phyloP scores from a whole-genome alignment of 1,284 basidiomycete species.

The Ceraceosorus guamensis region DNA sequence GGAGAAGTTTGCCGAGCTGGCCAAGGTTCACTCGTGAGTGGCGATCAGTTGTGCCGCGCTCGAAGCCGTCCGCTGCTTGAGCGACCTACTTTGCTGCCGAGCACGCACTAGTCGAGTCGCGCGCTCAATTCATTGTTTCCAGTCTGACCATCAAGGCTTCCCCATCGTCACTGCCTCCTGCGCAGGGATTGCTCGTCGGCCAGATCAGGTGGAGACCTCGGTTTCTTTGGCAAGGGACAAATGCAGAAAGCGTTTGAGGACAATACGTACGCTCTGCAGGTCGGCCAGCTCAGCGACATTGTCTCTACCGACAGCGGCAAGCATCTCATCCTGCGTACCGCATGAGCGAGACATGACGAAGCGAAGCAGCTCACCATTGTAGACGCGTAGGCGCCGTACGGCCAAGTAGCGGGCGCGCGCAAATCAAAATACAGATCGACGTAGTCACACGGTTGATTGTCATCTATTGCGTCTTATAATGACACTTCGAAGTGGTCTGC shows the following conservation, averaged over 20 bases:
- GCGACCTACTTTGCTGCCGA: no score
- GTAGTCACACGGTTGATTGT: no score
- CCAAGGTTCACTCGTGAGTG: slow-evolving; percentile 34
- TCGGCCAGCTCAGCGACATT: slow-evolving; percentile 78
- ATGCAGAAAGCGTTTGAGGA: slow-evolving; percentile 99
- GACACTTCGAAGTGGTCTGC: neutral
- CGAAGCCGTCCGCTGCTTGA: no score
- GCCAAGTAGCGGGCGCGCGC: no score
- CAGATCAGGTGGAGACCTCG: slow-evolving; percentile 42
- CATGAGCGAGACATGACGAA: slow-evolving; percentile 48
- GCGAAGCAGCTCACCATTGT: no score
- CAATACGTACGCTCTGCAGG: slow-evolving; percentile 68
- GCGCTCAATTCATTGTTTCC: neutral
- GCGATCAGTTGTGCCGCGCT: no score
- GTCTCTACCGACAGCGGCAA: slow-evolving; percentile 92
- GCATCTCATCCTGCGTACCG: slow-evolving; percentile 85
- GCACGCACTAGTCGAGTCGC: neutral
- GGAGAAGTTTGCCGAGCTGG: slow-evolving; percentile 37
- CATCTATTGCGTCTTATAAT: no score
- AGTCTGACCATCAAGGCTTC: no score
- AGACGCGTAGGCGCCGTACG: no score
- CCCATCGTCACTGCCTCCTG: no score
- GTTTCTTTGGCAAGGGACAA: slow-evolving; percentile 74
- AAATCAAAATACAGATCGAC: no score
- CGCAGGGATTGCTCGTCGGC: slow-evolving; percentile 47